Percentiles rank a stretch among this genome's conserved stretches.
Conservation (phyloP, 169 alveolate genomes). For the Plasmodium gaboni region DNA sequence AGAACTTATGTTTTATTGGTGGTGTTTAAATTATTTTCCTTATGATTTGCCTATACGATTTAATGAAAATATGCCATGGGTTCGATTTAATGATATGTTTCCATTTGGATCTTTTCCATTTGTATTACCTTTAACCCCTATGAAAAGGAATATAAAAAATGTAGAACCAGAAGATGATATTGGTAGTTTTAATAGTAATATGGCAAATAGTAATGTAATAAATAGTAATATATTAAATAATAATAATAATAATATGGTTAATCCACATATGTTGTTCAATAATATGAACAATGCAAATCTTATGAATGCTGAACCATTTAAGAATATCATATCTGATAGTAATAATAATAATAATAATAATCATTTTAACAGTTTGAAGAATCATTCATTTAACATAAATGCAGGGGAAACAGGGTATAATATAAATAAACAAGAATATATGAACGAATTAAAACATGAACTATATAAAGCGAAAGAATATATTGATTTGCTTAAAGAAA, state of each 20-base stretch:
- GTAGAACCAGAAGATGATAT: neutral
- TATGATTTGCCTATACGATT: constrained; percentile 82
- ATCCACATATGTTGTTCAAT: too few relatives aligned
- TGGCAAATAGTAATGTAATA: neutral
- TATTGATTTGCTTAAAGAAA: neutral
- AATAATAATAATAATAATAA: too few relatives aligned
- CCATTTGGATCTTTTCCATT: constrained; percentile 81
- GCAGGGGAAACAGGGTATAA: too few relatives aligned
- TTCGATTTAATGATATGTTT: constrained; percentile 81
- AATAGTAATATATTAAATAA: too few relatives aligned
- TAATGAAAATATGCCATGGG: constrained; percentile 84
- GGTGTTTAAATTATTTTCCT: constrained; percentile 82
- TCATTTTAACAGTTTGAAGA: too few relatives aligned
- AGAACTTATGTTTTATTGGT: constrained; percentile 86
- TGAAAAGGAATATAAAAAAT: constrained; percentile 12
- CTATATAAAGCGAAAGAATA: neutral
- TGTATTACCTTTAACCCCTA: constrained; percentile 72
- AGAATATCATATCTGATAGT: too few relatives aligned
- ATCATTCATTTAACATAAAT: too few relatives aligned
- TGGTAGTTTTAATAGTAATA: neutral
- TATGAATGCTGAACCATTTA: too few relatives aligned
- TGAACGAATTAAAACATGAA: neutral
- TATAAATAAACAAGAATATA: neutral
- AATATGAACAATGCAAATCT: too few relatives aligned
- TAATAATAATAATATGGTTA: too few relatives aligned